Conservation (phyloP, 108 stramenopile species). For the Cyclostephanos tholiformis region DNA sequence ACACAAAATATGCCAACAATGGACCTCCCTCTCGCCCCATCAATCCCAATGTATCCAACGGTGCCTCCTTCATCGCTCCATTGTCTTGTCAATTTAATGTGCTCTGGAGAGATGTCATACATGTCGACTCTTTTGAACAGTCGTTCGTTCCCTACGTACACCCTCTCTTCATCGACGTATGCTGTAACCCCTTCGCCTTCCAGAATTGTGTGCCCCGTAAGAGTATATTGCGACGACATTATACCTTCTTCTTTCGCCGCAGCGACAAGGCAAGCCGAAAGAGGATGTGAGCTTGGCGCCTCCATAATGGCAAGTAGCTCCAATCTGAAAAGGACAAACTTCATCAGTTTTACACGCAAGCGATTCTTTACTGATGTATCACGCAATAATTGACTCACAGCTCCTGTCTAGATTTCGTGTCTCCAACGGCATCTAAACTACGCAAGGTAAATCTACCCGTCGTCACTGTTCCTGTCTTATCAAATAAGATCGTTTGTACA, state of each 20-base stretch:
- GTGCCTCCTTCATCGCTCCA: slow-evolving; percentile 79
- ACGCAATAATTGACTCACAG: slow-evolving; percentile 29
- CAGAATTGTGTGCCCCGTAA: slow-evolving; percentile 69
- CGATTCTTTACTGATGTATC: not conserved
- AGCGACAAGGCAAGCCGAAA: slow-evolving; percentile 76
- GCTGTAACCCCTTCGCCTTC: slow-evolving; percentile 88
- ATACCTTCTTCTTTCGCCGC: slow-evolving; percentile 79
- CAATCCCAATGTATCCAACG: slow-evolving; percentile 82
- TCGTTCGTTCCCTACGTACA: slow-evolving; percentile 81
- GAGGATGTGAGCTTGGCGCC: slow-evolving; percentile 80
- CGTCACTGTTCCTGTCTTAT: slow-evolving; percentile 93
- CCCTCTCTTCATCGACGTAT: slow-evolving; percentile 49
- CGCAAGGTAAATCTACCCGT: slow-evolving; percentile 71
- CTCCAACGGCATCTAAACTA: slow-evolving; percentile 61
- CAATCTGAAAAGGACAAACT: slow-evolving; percentile 30
- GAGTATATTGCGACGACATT: slow-evolving; percentile 17
- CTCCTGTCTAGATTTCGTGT: slow-evolving; percentile 49
- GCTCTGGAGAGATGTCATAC: slow-evolving; percentile 42
- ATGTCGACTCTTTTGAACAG: slow-evolving; percentile 73
- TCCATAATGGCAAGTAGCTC: slow-evolving; percentile 80
- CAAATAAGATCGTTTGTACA: slow-evolving; percentile 72
- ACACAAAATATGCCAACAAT: slow-evolving; percentile 83
- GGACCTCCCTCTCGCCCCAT: slow-evolving; percentile 47
- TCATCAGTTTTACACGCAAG: slow-evolving; percentile 2
- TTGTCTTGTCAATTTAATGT: slow-evolving; percentile 31